Base-by-base conservation (phyloP, 2,329 filamentous ascomycete species). In the Pyricularia sp. region DNA sequence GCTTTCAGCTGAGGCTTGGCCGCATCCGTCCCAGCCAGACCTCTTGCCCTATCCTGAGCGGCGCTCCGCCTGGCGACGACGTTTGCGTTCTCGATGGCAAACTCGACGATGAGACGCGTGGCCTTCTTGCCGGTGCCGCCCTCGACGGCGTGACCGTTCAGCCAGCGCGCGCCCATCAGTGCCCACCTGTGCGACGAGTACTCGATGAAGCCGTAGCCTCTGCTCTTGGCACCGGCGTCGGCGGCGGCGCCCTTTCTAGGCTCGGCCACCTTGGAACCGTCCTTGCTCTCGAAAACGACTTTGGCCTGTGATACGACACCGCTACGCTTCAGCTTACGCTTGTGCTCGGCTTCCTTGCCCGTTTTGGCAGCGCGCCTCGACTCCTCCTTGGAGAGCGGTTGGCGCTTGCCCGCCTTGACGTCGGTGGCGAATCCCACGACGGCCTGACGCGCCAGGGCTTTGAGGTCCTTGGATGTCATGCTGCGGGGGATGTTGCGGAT, bases 191-290 rank as follows among this genome's bases (percentile, higher is more conserved):
- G 94, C 33, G 90, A 94, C 68, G 87, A 89, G 77, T 97, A 99
- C 78, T 99, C 94, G 69, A 99, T 89, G 79, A 99, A 99, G 13
- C 96, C 94, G 74, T 99, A 99, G 5, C 94, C 94, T 74, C 93
- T 85, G 74, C 90, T 94, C 73, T 90, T 85, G 61, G 93, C 93
- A 7, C 87, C 91, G 8, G 90, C 91, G 63, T 81, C 86, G 19
- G 13, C 55, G 74, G 89, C 93, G 72, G 89, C 84, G 60, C 93
- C 92, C 22, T 31, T 62, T 28, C 62, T 64, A 59, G 84, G 82
- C 76, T 96, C 92, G 9, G 82, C 77, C 16, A 96, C 86, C 78
- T 97, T 97, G 71, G 86, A 86, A 60, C 94, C 94, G 70, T 94
- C 87, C 44, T 84, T 84, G 65, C 88, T 90, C 78, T 99, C 94